Conservation (phyloP, 768 basidiomycete species). For the Lactarius akahatsu region DNA sequence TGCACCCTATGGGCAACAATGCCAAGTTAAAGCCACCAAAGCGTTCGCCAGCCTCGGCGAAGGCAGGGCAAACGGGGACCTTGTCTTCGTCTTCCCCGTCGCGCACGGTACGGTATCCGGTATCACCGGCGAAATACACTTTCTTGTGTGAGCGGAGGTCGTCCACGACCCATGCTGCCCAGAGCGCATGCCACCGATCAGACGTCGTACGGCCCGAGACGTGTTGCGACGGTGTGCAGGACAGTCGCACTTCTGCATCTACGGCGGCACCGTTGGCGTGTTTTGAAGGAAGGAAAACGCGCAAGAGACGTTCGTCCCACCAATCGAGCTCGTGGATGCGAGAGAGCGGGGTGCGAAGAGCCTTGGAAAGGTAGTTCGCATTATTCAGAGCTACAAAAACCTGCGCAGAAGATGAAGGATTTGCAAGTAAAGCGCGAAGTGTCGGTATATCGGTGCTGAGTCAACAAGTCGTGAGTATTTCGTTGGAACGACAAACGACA, state of each 20-base stretch:
- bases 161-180: conserved; percentile 66
- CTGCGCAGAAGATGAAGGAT: conserved; percentile 34
- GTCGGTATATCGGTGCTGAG: conserved; percentile 39
- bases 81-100: conserved; percentile 48
- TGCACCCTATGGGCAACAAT: conserved; percentile 65
- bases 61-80: conserved; percentile 65
- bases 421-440: conserved; percentile 34
- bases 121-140: conserved; percentile 72
- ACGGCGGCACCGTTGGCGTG: conserved; percentile 3
- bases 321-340: conserved; percentile 49
- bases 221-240: conserved; percentile 67
- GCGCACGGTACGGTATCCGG: conserved; percentile 54
- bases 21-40: conserved; percentile 68
- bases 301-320: conserved; percentile 42
- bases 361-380: conserved; percentile 35
- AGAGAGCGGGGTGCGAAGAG: conserved; percentile 35
- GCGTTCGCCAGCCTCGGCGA: conserved; percentile 63
- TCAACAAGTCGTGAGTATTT: neutral
- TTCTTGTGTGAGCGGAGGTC: conserved; percentile 49
- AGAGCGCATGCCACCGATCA: conserved; percentile 58
- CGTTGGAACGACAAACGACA: no score
- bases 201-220: conserved; percentile 49
- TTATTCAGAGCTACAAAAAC: conserved; percentile 51
- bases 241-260: conserved; percentile 45
- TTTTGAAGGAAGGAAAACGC: conserved; percentile 34